Base-by-base conservation (phyloP, 2,329 filamentous ascomycete species). In the Claviceps maximensis region DNA sequence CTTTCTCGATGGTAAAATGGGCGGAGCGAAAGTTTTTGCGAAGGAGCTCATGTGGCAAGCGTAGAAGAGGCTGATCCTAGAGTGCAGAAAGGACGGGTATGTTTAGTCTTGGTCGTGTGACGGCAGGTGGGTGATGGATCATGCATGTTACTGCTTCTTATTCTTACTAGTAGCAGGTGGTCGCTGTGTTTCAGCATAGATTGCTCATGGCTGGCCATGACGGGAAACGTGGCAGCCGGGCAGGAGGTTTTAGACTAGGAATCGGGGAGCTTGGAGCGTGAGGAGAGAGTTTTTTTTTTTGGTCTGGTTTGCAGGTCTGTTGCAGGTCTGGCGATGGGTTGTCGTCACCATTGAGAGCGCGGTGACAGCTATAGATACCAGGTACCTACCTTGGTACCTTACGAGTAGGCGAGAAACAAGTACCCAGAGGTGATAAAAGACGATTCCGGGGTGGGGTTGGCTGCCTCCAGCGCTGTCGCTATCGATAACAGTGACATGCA, bases 11-110 rank as follows among this genome's bases (percentile, higher is more conserved):
- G 58, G 80, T 75, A 63, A 85, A 83, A 66, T 89, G 87, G 45
- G 86, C 86, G 3, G 84, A 82, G 62, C 95, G 93, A 71, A 97
- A 94, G 71, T 95, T 97, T 67, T 93, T 91, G 53, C 89, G 86
- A 23, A 94, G 83, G 54, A 96, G 85, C 67, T 97, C 93, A 69
- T 91, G 86, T 19, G 93, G 93, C 23, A 97, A 82, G 36, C 90
- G 89, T 59, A 98, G 82, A 59, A 97, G 86, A 4, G 91, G 86
- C 78, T 97, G 91, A 65, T 98, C 93, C 89, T 91, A 58, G 23
- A 25, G 13, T 17, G 29, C 19, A 17, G 15, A 17, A 25, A 17
- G 25, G 8, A 5, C n/a, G 15, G 6, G 31, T n/a, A n/a, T 48
- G 52, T 38, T 38, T 21, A 38, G 50, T 49, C 46, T 40, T 49